These are phyloP conservation scores for Zymoseptoria ardabiliae DNA, from an alignment of 2,329 filamentous ascomycete species.

Conservation along the genomic window DNA sequence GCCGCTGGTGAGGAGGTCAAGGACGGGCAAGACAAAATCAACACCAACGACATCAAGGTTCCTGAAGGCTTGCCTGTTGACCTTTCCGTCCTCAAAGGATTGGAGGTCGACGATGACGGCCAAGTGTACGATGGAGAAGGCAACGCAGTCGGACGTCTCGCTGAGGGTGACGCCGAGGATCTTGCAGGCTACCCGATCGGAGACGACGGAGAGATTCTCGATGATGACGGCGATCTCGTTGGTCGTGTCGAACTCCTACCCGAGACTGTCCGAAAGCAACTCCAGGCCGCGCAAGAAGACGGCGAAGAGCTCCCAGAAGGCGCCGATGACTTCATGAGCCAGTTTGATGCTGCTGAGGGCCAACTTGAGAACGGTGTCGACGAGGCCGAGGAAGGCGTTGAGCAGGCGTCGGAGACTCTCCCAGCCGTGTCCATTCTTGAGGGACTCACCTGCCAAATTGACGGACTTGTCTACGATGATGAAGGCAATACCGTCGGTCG, in stretches of 20 bases:
- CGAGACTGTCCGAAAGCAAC: slow-evolving; percentile 37
- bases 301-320: slow-evolving; percentile 31
- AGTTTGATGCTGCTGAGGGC: slow-evolving; percentile 18
- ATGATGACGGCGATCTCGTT: slow-evolving; percentile 49
- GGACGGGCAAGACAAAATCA: slow-evolving; percentile 4
- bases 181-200: slow-evolving; percentile 47
- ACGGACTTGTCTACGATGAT: slow-evolving; percentile 44
- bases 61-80: slow-evolving; percentile 36
- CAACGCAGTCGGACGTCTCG: slow-evolving; percentile 42
- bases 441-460: slow-evolving; percentile 40
- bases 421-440: slow-evolving; percentile 42
- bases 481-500: slow-evolving; percentile 45
- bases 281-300: slow-evolving; percentile 32
- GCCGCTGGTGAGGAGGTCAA: slow-evolving; percentile 22
- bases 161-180: slow-evolving; percentile 47
- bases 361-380: slow-evolving; percentile 29
- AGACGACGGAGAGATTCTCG: slow-evolving; percentile 49
- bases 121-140: slow-evolving; percentile 46
- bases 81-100: slow-evolving; percentile 42
- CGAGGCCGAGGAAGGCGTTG: slow-evolving; percentile 21
- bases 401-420: slow-evolving; percentile 28
- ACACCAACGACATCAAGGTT: slow-evolving; percentile 23
- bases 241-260: slow-evolving; percentile 46
- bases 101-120: slow-evolving; percentile 49
- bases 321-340: slow-evolving; percentile 28